Percentiles rank a stretch among this genome's conserved stretches.
Conservation (phyloP, 1,284 basidiomycete species). For the Irpex sp. region DNA sequence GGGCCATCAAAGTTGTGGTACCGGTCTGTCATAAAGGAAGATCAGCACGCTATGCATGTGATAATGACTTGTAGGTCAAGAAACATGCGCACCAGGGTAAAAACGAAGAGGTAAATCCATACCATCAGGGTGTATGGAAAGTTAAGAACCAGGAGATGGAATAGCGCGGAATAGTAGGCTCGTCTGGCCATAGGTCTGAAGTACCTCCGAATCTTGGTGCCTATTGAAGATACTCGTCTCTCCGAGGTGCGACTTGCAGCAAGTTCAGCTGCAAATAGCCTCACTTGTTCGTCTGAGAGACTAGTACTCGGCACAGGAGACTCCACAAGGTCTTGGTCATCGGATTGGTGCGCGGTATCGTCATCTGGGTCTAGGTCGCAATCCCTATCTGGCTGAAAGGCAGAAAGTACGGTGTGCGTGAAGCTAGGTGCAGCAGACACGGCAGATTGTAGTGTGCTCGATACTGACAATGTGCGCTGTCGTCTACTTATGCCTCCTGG, state of each 20-base stretch:
- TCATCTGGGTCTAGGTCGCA: constrained; percentile 21
- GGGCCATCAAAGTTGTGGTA: constrained; percentile 66
- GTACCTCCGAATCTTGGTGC: constrained; percentile 42
- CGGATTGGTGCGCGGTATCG: constrained; percentile 6
- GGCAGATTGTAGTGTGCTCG: constrained; percentile 43
- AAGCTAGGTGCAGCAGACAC: constrained; percentile 54
- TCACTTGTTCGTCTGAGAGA: constrained; percentile 14
- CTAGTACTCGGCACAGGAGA: constrained; percentile 4
- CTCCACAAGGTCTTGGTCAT: constrained; percentile 11
- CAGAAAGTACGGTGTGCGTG: constrained; percentile 58
- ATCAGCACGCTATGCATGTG: not conserved
- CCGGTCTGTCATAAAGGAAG: constrained; percentile 46
- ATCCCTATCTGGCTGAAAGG: constrained; percentile 47
- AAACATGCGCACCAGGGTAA: constrained; percentile 56
- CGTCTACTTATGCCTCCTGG: constrained; percentile 12
- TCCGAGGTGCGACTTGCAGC: constrained; percentile 8
- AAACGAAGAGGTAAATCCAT: constrained; percentile 71
- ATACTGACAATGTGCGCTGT: constrained; percentile 47
- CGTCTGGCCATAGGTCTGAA: constrained; percentile 51
- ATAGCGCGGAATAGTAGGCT: constrained; percentile 56
- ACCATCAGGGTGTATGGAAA: constrained; percentile 68
- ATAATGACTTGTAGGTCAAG: not conserved
- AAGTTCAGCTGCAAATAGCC: constrained; percentile 17
- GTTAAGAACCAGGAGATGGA: constrained; percentile 66
- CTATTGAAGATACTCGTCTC: constrained; percentile 8